A percentile compares a stretch with the other conserved stretches of the same genome.
Conservation (phyloP, 2,329 filamentous ascomycete genomes). For the Eutypa lata region DNA sequence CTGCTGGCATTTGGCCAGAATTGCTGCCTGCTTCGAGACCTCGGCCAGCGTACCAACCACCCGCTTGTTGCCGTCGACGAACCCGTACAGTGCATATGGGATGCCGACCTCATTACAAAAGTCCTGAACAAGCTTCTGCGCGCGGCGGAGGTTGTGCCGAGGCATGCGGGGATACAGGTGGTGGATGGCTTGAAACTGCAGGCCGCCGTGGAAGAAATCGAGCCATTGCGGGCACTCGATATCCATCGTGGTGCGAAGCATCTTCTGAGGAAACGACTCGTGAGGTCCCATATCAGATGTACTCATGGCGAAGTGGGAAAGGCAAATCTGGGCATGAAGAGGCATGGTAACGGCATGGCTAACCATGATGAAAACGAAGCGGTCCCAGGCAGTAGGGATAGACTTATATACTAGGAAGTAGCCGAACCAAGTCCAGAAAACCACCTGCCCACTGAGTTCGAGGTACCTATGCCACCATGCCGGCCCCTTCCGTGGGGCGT, state of each 20-base stretch:
- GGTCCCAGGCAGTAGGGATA: slow-evolving; percentile 66
- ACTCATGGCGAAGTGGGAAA: slow-evolving; percentile 92
- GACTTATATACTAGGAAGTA: slow-evolving; percentile 74
- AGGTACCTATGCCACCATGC: slow-evolving; percentile 82
- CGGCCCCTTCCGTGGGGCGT: slow-evolving; percentile 69
- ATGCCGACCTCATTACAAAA: slow-evolving; percentile 82
- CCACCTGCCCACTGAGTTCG: slow-evolving; percentile 71
- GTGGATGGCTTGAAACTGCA: slow-evolving; percentile 88
- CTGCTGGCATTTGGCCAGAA: slow-evolving; percentile 72
- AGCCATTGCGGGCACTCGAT: slow-evolving; percentile 85
- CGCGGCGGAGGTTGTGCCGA: slow-evolving; percentile 74
- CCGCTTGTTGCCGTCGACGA: slow-evolving; percentile 77
- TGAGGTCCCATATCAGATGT: slow-evolving; percentile 79
- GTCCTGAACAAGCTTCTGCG: slow-evolving; percentile 72
- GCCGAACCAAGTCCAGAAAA: slow-evolving; percentile 87
- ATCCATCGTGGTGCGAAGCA: slow-evolving; percentile 92
- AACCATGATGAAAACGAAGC: slow-evolving; percentile 72
- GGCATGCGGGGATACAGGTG: slow-evolving; percentile 83
- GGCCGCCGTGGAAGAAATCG: slow-evolving; percentile 82
- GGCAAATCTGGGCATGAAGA: slow-evolving; percentile 83
- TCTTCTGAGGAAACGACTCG: slow-evolving; percentile 86
- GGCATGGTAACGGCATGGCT: slow-evolving; percentile 80
- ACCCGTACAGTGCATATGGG: slow-evolving; percentile 82
- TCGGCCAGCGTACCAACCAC: slow-evolving; percentile 76
- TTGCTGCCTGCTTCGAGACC: slow-evolving; percentile 74